Conservation (phyloP, 75 land plant species). For the Cunninghamia lanceolata region DNA sequence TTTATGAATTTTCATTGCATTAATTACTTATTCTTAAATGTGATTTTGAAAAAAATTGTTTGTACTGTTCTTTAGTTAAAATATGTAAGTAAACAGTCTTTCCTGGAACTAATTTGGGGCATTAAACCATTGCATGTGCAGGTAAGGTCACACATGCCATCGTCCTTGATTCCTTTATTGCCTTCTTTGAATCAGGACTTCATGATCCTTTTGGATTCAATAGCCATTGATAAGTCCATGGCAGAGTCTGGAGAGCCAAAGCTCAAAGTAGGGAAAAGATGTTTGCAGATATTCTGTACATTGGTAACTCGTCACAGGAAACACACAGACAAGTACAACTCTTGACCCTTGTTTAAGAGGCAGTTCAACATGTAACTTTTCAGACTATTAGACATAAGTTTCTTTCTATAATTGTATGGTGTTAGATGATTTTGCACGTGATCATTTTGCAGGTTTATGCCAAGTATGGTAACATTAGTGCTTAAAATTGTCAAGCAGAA, state of each 20-base stretch:
- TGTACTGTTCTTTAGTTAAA: not conserved
- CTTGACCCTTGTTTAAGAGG: not conserved
- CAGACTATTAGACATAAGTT: not conserved
- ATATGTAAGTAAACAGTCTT: not conserved
- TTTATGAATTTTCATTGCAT: not conserved
- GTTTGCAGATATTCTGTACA: constrained; percentile 65
- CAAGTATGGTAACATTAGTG: constrained; percentile 42
- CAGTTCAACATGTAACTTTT: not conserved
- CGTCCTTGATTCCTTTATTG: constrained; percentile 47
- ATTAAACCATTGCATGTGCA: constrained; percentile 24
- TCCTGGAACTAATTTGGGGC: constrained; percentile 1
- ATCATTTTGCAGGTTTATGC: constrained; percentile 53
- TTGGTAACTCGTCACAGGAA: constrained; percentile 77
- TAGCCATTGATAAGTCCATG: constrained; percentile 30
- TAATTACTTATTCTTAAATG: not conserved
- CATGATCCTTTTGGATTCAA: constrained; percentile 36
- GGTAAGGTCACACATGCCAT: constrained; percentile 86
- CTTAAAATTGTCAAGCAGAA: constrained; percentile 44
- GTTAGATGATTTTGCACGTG: not conserved
- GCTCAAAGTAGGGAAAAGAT: constrained; percentile 68
- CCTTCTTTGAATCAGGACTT: constrained; percentile 58
- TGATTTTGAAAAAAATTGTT: not conserved
- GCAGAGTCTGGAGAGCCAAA: constrained; percentile 36
- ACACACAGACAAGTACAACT: constrained; percentile 67
- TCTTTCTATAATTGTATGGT: not conserved